A percentile compares a stretch with the other conserved stretches of the same genome.
phyloP scores from a whole-genome alignment of 1,284 basidiomycete genomes.

The Phlebopus sp. region DNA sequence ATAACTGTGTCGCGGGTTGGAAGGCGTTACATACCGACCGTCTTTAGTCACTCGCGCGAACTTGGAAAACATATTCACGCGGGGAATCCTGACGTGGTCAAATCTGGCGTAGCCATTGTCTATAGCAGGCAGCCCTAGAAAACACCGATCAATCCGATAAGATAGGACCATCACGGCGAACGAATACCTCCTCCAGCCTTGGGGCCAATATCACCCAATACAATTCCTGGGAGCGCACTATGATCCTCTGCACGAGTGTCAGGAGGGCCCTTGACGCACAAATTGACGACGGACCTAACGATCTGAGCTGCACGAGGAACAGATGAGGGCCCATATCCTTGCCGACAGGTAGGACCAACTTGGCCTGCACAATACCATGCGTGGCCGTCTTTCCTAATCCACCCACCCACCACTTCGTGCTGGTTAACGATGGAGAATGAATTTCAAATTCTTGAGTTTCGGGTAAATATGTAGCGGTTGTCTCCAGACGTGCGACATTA shows the following conservation, averaged over 20 bases:
- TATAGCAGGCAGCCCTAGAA: slow-evolving; percentile 48
- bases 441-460: slow-evolving; percentile 72
- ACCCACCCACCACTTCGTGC: slow-evolving; percentile 85
- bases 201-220: slow-evolving; percentile 65
- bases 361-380: slow-evolving; percentile 77
- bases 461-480: slow-evolving; percentile 73
- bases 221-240: slow-evolving; percentile 58
- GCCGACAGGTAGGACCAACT: slow-evolving; percentile 63
- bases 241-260: slow-evolving; percentile 49
- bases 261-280: background rate
- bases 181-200: slow-evolving; percentile 40
- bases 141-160: background rate
- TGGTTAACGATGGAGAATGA: slow-evolving; percentile 73
- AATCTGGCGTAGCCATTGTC: slow-evolving; percentile 78
- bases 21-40: slow-evolving; percentile 67
- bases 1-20: slow-evolving; percentile 73
- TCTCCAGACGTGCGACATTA: slow-evolving; percentile 70
- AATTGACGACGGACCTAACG: slow-evolving; percentile 42
- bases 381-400: slow-evolving; percentile 71
- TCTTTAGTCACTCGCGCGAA: slow-evolving; percentile 71
- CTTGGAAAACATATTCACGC: slow-evolving; percentile 72
- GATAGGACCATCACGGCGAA: background rate
- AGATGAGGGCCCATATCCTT: slow-evolving; percentile 73
- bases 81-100: slow-evolving; percentile 69
- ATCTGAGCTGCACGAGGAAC: slow-evolving; percentile 71